phyloP scores from a whole-genome alignment of 768 basidiomycete species.

The Piloderma croceum region DNA sequence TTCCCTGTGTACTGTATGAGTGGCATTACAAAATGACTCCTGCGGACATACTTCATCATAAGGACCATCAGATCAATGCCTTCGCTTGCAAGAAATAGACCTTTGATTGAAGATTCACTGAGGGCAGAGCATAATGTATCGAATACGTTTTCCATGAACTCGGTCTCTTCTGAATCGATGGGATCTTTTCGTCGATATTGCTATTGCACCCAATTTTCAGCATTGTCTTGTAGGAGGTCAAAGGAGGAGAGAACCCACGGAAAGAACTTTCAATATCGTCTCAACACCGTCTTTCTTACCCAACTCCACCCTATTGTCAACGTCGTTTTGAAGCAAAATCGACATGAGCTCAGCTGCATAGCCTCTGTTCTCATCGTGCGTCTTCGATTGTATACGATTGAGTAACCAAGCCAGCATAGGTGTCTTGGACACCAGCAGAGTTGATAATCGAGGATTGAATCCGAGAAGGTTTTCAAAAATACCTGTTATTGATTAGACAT shows the following conservation, averaged over 20 bases:
- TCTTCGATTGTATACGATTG: constrained; percentile 63
- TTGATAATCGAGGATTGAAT: constrained; percentile 73
- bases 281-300: constrained; percentile 79
- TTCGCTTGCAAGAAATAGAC: constrained; percentile 80
- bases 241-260: constrained; percentile 48
- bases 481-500: constrained; percentile 36
- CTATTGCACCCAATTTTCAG: too few relatives aligned
- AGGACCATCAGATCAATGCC: constrained; percentile 97
- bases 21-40: neutral
- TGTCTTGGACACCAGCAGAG: constrained; percentile 67
- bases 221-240: too few relatives aligned
- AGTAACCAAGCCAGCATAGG: constrained; percentile 75
- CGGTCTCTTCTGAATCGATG: constrained; percentile 79
- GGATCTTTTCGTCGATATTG: constrained; percentile 87
- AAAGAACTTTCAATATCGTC: constrained; percentile 63
- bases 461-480: constrained; percentile 91
- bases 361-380: constrained; percentile 83
- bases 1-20: too few relatives aligned
- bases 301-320: constrained; percentile 61
- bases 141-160: constrained; percentile 98
- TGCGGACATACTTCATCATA: constrained; percentile 76
- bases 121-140: constrained; percentile 84
- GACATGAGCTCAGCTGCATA: constrained; percentile 94
- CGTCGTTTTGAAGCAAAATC: constrained; percentile 76
- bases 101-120: constrained; percentile 72